Evolutionary conservation across 139 green algal species (phyloP), one percentile per base, ranked within the genome.

Genomic region (Asterochloris sp.): DNA sequence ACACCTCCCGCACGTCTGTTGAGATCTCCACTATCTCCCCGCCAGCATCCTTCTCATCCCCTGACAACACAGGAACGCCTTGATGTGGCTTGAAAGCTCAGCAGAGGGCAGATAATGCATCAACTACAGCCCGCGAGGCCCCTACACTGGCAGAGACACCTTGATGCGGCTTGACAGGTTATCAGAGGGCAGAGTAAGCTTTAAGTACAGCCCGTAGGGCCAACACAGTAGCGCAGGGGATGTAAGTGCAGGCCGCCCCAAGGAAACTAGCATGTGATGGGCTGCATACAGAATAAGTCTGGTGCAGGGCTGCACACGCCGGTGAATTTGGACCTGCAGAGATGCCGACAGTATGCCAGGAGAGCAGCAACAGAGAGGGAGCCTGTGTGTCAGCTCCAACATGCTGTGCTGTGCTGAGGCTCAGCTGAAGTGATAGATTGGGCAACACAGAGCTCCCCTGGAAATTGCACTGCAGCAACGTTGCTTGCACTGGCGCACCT

Each of bases 11-110:
- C 23, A 60, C 68, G 27, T 83, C 69, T 29, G 64, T 62, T 12
- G 15, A 29, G 23, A 86, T 80, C 62, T 83, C 69, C 1, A 83
- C 66, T 10, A 86, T 80, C 11, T 80, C 83, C 0, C 83, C 83
- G 10, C 78, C 78, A 62, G 83, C 83, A 63, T 80, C 69, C 16
- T 66, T 62, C 12, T 83, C 79, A n/a, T 78, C 79, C 11, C 79
- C 79, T 83, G 38, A 10, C 38, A 54, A 10, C 79, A 73, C 19
- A 54, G 17, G 62, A 77, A 62, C 8, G 17, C 66, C 21, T 23
- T 4, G 19, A 71, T 71, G 19, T 71, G 19, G 21, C 19, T 71
- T 4, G 19, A 71, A 2, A 21, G 6, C 9, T 21, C 4, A 71
- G 66, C 17, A 23, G 6, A 69, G 14, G 63, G 16, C 16, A 16